Conservation (phyloP, 768 basidiomycete species). For the Jaapia argillacea region DNA sequence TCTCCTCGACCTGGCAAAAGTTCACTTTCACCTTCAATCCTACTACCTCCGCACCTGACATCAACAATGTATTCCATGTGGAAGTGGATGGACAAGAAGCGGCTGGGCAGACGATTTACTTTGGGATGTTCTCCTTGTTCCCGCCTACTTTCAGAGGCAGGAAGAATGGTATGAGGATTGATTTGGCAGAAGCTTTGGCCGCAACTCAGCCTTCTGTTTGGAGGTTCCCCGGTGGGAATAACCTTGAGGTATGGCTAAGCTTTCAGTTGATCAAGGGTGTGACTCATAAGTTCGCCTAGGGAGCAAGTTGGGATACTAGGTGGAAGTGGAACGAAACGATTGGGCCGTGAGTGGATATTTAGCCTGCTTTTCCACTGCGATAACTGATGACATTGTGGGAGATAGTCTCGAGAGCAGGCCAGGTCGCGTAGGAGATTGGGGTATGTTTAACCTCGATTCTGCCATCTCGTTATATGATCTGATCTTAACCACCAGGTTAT, state of each 20-base stretch:
- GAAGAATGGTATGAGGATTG: constrained; percentile 16
- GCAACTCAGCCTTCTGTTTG: constrained; percentile 13
- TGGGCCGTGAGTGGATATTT: constrained; percentile 8
- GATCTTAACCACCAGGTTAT: neutral
- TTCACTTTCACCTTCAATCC: constrained; percentile 10
- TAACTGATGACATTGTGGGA: no score
- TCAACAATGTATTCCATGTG: constrained; percentile 14
- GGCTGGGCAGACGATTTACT: constrained; percentile 9
- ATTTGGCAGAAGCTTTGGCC: constrained; percentile 15
- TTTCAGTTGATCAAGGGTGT: constrained; percentile 2
- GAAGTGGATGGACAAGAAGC: constrained; percentile 10
- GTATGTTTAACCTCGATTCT: constrained; percentile 3
- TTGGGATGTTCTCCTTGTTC: constrained; percentile 15
- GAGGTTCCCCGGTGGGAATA: constrained; percentile 17
- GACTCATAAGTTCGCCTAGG: constrained; percentile 4
- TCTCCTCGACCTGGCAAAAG: constrained; percentile 8
- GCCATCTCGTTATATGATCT: neutral
- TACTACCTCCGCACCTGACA: constrained; percentile 4
- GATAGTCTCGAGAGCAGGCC: constrained; percentile 12
- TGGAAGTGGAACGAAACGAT: constrained; percentile 20
- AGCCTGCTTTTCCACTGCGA: no score
- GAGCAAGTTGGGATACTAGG: constrained; percentile 8
- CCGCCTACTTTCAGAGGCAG: constrained; percentile 18
- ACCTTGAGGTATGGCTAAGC: constrained; percentile 2
- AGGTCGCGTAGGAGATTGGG: constrained; percentile 18